phyloP scores from a whole-genome alignment of 306 rosid genomes.

The Trichosanthes truncata region DNA sequence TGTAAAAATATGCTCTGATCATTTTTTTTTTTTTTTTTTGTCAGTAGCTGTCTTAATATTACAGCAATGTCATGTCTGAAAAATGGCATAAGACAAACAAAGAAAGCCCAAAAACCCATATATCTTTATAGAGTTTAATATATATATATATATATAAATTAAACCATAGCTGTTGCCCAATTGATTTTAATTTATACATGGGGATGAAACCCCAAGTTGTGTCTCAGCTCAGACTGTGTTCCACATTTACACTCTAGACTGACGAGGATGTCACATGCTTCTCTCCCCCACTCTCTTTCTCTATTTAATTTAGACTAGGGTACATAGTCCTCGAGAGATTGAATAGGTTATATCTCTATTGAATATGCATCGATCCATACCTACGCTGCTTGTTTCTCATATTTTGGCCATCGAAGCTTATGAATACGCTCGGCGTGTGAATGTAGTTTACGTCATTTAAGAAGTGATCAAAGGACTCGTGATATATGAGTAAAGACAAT shows the following conservation, averaged over 20 bases:
- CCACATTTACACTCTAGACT: not conserved
- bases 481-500: too few relatives aligned
- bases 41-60: slow-evolving; percentile 7
- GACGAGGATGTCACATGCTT: slow-evolving; percentile 8
- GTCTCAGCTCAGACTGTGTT: not conserved
- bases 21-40: not conserved
- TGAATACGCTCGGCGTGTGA: too few relatives aligned
- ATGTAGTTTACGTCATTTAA: too few relatives aligned
- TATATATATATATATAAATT: not conserved
- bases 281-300: not conserved
- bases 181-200: not conserved
- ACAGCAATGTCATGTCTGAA: not conserved
- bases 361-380: too few relatives aligned
- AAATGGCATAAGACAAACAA: not conserved
- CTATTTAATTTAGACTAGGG: not conserved
- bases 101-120: not conserved
- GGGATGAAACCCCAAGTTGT: not conserved
- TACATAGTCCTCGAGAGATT: too few relatives aligned
- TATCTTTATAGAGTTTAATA: not conserved
- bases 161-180: not conserved
- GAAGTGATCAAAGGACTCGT: too few relatives aligned
- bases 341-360: too few relatives aligned
- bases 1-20: not conserved
- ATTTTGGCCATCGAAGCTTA: too few relatives aligned
- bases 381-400: too few relatives aligned